Evolutionary conservation across 1,284 basidiomycete species (phyloP), one percentile per base, ranked within the genome.

Genomic region (Takashimella koratensis): DNA sequence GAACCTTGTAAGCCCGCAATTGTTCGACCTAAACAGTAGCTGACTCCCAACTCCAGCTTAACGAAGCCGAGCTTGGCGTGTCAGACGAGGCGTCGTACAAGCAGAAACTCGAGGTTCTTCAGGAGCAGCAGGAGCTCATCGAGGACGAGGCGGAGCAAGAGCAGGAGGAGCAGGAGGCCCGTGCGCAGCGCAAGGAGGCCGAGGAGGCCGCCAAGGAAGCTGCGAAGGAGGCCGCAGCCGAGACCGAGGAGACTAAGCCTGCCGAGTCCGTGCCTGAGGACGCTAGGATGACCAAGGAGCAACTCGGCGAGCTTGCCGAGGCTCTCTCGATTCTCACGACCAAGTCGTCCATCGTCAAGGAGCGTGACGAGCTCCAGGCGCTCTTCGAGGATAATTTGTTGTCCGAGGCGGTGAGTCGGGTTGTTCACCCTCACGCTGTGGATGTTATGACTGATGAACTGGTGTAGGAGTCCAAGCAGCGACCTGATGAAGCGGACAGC

Each of bases 91-190:
- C 88, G 51, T 90, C 93, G 13, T 97, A 97, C 83, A 96, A 97
- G 80, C 91, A 98, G 80, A 93, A 95, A 77, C 83, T 98, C 55
- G 95, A 97, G 65, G 95, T 99, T 6, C 79, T 99, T 73, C 89
- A 96, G 69, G 90, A 99, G 73, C 95, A 98, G 76, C 92, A 98
- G 74, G 95, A 98, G 76, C 88, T 99, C 57, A 99, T 99, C 71
- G 94, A 98, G 75, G 95, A 98, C 73, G 95, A 98, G 77, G 86
- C 94, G 60, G 95, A 97, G 74, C 95, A 98, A 77, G 96, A 98
- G 66, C 84, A 90, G 71, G 94, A 96, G 75, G 94, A 96, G 73
- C 88, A 91, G 68, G 88, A 89, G 66, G 89, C 93, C 39, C 85
- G 91, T 59, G 86, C 90, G 64, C 87, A 86, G 43, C 86, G 87